Percentiles rank a stretch among this genome's conserved stretches.
phyloP scores from a whole-genome alignment of 495 filamentous ascomycete species.

The Acidiella bohemica region DNA sequence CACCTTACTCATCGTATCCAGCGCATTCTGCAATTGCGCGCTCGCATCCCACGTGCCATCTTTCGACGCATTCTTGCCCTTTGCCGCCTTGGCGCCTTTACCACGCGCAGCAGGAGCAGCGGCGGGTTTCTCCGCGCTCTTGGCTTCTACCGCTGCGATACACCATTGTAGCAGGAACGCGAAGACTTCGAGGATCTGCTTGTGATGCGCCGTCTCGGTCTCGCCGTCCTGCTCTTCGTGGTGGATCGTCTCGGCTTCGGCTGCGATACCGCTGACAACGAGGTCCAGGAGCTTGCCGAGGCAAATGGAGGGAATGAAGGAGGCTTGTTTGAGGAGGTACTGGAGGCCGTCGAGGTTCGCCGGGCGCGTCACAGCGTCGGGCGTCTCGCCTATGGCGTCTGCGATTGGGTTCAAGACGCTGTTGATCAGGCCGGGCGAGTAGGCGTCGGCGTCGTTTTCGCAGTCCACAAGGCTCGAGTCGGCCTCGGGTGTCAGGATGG shows the following conservation, averaged over 20 bases:
- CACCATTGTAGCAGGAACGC: slow-evolving; percentile 93
- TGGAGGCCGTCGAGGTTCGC: slow-evolving; percentile 83
- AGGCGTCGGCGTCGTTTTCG: slow-evolving; percentile 77
- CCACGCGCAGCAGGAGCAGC: slow-evolving; percentile 46
- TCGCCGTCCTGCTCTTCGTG: slow-evolving; percentile 57
- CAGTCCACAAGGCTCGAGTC: slow-evolving; percentile 74
- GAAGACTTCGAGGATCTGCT: slow-evolving; percentile 83
- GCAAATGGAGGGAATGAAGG: slow-evolving; percentile 61
- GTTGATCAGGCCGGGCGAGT: slow-evolving; percentile 65
- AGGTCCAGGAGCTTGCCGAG: slow-evolving; percentile 91
- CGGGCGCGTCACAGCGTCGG: slow-evolving; percentile 67
- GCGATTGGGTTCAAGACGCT: slow-evolving; percentile 80
- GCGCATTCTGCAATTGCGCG: slow-evolving; percentile 68
- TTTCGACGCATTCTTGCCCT: slow-evolving; percentile 48
- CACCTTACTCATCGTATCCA: slow-evolving; percentile 92
- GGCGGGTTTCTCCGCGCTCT: slow-evolving; percentile 76
- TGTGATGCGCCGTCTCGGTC: slow-evolving; percentile 63
- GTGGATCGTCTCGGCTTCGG: slow-evolving; percentile 75
- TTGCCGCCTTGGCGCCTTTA: slow-evolving; percentile 64
- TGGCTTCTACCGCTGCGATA: slow-evolving; percentile 79
- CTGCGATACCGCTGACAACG: slow-evolving; percentile 81
- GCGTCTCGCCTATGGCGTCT: slow-evolving; percentile 81
- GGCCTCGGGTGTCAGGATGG: slow-evolving; percentile 75
- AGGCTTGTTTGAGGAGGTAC: slow-evolving; percentile 88
- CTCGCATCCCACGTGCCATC: slow-evolving; percentile 82